Percentiles rank a stretch among this genome's conserved stretches.
phyloP scores from a whole-genome alignment of 306 rosid genomes.

The Vicia villosa region DNA sequence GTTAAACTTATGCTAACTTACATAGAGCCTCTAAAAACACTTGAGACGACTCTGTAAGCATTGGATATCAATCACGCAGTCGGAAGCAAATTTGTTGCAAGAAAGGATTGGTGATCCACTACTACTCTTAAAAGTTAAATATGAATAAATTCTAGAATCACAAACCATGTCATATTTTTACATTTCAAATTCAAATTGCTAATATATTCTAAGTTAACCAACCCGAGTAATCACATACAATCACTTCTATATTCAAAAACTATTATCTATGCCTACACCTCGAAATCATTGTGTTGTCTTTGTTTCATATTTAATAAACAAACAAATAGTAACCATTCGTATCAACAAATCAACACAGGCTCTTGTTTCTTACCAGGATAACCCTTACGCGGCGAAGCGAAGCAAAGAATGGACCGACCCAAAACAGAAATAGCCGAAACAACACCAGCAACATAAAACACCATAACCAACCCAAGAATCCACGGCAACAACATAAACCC shows the following conservation, averaged over 20 bases:
- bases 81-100: background rate
- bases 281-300: too few species aligned
- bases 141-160: background rate
- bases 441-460: constrained; percentile 72
- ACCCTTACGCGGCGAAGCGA: constrained; percentile 63
- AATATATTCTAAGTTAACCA: too few species aligned
- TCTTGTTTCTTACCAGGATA: constrained; percentile 51
- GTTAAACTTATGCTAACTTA: too few species aligned
- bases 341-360: too few species aligned
- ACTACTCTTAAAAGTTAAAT: background rate
- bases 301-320: too few species aligned
- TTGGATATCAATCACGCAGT: background rate
- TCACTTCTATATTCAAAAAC: too few species aligned
- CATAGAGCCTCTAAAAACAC: too few species aligned
- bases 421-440: constrained; percentile 63
- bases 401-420: constrained; percentile 73
- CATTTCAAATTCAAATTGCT: background rate
- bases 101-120: background rate
- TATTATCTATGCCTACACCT: too few species aligned
- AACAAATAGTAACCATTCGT: too few species aligned
- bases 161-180: background rate
- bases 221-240: too few species aligned
- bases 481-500: constrained; percentile 94
- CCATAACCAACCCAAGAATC: constrained; percentile 76
- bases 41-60: too few species aligned